phyloP scores from a whole-genome alignment of 148 eudicot species.

The Polygonum aviculare region DNA sequence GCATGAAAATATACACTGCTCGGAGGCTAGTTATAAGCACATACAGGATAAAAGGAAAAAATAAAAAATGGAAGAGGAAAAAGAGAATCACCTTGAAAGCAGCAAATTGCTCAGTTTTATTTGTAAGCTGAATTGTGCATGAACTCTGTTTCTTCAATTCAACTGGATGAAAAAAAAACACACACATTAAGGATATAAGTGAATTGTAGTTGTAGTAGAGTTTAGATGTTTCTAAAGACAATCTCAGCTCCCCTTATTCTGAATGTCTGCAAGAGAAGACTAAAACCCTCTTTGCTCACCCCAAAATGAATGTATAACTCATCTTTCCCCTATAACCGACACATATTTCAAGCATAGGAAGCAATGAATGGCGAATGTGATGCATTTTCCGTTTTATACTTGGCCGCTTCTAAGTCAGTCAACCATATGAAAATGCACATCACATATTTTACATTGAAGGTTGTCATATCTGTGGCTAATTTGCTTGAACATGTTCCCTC shows the following conservation, averaged over 20 bases:
- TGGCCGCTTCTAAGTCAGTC: neutral
- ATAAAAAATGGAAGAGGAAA: neutral
- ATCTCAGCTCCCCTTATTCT: neutral
- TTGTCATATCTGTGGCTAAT: neutral
- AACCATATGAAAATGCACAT: neutral
- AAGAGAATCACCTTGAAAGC: constrained; percentile 55
- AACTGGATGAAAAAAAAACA: constrained; percentile 29
- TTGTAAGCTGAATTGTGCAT: constrained; percentile 51
- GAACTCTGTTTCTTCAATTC: constrained; percentile 70
- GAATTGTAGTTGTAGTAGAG: neutral
- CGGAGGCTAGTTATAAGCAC: neutral
- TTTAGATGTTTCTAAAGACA: neutral
- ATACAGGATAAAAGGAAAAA: neutral
- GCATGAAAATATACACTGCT: neutral
- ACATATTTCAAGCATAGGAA: neutral
- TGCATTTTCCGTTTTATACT: neutral
- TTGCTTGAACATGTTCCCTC: neutral
- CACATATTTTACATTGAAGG: neutral
- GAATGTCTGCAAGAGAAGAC: neutral
- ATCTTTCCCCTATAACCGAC: neutral
- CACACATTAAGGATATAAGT: neutral
- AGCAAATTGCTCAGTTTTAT: constrained; percentile 43
- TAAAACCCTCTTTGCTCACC: neutral
- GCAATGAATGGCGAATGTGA: neutral
- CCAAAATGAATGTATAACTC: neutral